phyloP scores from a whole-genome alignment of 108 stramenopile species.

The Cyclostephanos invisitatus region DNA sequence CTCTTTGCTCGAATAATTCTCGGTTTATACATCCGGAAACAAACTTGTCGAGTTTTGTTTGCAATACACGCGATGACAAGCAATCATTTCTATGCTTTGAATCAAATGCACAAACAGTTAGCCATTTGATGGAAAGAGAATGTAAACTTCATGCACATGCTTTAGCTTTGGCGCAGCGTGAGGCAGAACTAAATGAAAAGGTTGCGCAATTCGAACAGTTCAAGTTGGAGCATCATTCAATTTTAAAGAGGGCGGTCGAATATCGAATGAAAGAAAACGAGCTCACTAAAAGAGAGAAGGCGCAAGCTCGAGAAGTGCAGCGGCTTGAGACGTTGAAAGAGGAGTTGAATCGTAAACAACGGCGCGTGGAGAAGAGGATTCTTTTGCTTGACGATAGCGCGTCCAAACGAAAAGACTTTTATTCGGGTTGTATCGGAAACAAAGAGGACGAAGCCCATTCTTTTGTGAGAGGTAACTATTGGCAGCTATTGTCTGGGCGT shows the following conservation, averaged over 20 bases:
- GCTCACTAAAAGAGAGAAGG: conserved; percentile 12
- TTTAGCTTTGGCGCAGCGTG: conserved; percentile 25
- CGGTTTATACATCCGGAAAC: conserved; percentile 21
- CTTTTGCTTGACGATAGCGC: not conserved
- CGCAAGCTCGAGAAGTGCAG: conserved; percentile 1
- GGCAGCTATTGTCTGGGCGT: not conserved
- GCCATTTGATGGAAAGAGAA: conserved; percentile 16
- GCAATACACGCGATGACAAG: conserved; percentile 4
- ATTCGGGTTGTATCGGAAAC: not conserved
- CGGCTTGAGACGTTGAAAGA: conserved; percentile 24
- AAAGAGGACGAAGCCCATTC: not conserved
- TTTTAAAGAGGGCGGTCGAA: conserved; percentile 14
- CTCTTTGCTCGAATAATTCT: conserved; percentile 22
- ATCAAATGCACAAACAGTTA: conserved; percentile 9
- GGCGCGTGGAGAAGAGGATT: conserved; percentile 18
- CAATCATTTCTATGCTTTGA: conserved; percentile 31
- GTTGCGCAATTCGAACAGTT: conserved; percentile 11
- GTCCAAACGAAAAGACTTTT: not conserved
- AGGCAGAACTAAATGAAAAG: conserved; percentile 16
- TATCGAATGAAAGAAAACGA: conserved; percentile 23
- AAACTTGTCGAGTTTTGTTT: conserved; percentile 5
- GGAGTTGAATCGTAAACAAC: conserved; percentile 7
- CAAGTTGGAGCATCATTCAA: conserved; percentile 18
- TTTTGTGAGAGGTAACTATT: not conserved
- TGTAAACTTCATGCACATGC: conserved; percentile 23